Conservation (phyloP, 2,329 filamentous ascomycete genomes). For the Chaetomium strumarium region DNA sequence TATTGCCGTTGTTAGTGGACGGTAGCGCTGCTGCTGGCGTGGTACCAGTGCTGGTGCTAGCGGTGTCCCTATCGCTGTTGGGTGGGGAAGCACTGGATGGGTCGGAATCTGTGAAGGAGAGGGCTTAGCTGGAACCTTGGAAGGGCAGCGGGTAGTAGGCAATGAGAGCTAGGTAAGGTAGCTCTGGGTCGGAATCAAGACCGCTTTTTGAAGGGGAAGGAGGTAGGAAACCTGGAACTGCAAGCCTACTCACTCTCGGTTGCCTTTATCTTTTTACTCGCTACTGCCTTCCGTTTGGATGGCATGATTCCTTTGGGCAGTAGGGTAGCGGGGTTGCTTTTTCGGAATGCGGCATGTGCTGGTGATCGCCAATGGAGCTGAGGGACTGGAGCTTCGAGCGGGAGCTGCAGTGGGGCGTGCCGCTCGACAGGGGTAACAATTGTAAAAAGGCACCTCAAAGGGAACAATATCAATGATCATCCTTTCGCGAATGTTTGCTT, state of each 20-base stretch:
- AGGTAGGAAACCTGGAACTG: not conserved
- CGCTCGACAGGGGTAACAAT: slow-evolving; percentile 11
- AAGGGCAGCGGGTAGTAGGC: not conserved
- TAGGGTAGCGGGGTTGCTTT: slow-evolving; percentile 8
- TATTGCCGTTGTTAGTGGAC: slow-evolving; percentile 25
- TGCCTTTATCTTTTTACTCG: slow-evolving; percentile 26
- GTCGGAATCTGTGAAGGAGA: not conserved
- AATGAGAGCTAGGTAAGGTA: slow-evolving; percentile 7
- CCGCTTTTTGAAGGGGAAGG: not conserved
- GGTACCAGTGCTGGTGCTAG: not conserved
- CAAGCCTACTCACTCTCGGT: slow-evolving; percentile 22
- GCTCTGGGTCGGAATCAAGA: not conserved
- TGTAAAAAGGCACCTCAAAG: slow-evolving; percentile 6
- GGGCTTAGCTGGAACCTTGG: not conserved
- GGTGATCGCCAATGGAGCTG: slow-evolving; percentile 1
- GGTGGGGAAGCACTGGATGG: slow-evolving; percentile 2
- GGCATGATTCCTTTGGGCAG: slow-evolving; percentile 27
- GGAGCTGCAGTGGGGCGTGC: not conserved
- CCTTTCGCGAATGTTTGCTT: not conserved
- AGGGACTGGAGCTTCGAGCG: not conserved
- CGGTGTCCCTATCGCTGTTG: slow-evolving; percentile 25
- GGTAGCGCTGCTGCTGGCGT: slow-evolving; percentile 10
- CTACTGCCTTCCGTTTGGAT: slow-evolving; percentile 28
- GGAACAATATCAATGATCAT: slow-evolving; percentile 15
- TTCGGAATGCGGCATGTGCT: slow-evolving; percentile 4